Conservation (phyloP, 371 early-diverging fungal genomes). For the Mortierella sp. region DNA sequence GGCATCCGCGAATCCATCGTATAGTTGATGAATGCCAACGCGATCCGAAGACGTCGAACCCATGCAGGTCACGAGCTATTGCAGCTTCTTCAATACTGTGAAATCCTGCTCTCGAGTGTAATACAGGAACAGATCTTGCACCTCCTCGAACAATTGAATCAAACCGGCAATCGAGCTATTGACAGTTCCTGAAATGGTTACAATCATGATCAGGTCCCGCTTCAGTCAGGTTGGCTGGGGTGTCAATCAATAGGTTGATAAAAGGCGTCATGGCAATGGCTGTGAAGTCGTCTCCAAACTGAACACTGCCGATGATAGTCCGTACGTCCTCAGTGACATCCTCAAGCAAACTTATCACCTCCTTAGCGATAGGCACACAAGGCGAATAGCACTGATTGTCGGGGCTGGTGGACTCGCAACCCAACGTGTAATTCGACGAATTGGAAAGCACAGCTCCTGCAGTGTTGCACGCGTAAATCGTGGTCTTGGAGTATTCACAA, state of each 20-base stretch:
- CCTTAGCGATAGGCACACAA: not conserved
- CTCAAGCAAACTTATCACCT: not conserved
- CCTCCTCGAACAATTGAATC: not conserved
- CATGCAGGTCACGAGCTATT: slow-evolving; percentile 2
- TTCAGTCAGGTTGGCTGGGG: slow-evolving; percentile 4
- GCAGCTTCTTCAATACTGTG: not conserved
- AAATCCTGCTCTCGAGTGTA: not conserved
- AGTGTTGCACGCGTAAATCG: not conserved
- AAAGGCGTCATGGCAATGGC: not conserved
- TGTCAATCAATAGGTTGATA: not conserved
- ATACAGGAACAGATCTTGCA: not conserved
- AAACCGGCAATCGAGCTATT: not conserved
- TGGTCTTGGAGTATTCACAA: no score
- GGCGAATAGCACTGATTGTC: not conserved
- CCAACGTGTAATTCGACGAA: not conserved
- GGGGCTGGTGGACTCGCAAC: not conserved
- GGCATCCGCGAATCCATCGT: not conserved
- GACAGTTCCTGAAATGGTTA: not conserved
- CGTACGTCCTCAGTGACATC: not conserved
- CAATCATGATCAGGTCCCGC: not conserved
- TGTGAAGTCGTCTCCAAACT: not conserved
- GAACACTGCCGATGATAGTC: not conserved
- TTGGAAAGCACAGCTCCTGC: not conserved
- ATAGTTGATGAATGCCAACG: not conserved
- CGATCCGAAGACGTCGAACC: not conserved